phyloP scores from a whole-genome alignment of 140 eudicot species.

The Flaveria floridana region DNA sequence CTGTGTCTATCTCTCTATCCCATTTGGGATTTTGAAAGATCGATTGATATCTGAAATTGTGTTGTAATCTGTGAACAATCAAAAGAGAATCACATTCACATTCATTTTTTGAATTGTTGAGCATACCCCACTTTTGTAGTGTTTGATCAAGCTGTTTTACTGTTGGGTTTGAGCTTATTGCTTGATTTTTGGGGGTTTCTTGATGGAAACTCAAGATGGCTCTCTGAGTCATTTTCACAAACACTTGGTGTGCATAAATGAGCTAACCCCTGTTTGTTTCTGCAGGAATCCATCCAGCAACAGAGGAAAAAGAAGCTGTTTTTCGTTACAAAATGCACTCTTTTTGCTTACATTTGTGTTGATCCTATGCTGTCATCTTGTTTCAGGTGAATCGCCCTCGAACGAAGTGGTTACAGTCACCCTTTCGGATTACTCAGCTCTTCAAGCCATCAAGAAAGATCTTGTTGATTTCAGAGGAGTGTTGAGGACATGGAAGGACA shows the following conservation, averaged over 20 bases:
- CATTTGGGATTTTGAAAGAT: not conserved
- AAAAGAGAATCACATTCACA: not conserved
- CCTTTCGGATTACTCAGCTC: conserved; percentile 58
- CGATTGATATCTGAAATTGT: not conserved
- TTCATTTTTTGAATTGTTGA: not conserved
- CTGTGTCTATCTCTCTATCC: conserved; percentile 3
- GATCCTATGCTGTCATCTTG: conserved; percentile 35
- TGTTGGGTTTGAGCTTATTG: not conserved
- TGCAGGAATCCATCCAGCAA: conserved; percentile 24
- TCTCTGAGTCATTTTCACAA: conserved; percentile 31
- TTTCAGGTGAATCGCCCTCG: conserved; percentile 41
- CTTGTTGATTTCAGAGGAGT: conserved; percentile 52
- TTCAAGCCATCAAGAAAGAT: conserved; percentile 58
- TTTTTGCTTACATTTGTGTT: conserved; percentile 34
- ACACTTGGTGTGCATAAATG: conserved; percentile 19
- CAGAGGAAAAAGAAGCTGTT: conserved; percentile 7
- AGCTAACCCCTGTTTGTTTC: conserved; percentile 7
- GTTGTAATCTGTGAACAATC: not conserved
- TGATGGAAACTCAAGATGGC: conserved; percentile 38
- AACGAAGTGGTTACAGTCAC: conserved; percentile 42
- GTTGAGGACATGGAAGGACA: conserved; percentile 68
- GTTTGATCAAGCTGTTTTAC: not conserved
- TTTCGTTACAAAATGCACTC: conserved; percentile 9
- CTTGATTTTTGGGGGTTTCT: conserved; percentile 9
- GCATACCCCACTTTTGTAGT: not conserved